Percentiles rank a stretch among this genome's conserved stretches.
Evolutionary conservation across 129 eudicot species (phyloP).

Genomic region (Escallonia rubra): DNA sequence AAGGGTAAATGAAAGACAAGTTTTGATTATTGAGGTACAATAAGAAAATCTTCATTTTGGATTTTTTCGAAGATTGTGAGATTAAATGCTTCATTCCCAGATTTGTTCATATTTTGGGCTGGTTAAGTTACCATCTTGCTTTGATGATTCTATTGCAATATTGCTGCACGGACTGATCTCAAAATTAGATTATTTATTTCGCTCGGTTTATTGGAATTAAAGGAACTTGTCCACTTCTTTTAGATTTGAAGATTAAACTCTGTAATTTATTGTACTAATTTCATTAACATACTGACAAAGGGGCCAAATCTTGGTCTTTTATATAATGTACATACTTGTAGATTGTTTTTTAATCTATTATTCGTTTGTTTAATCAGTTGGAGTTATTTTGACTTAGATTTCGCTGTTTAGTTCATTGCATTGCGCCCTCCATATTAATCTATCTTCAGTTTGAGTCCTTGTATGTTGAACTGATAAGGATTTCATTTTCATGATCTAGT

Average conservation of each 20-base stretch:
- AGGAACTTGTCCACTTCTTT: not conserved
- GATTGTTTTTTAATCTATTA: not conserved
- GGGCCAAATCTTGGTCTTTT: conserved; percentile 3
- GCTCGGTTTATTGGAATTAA: too few relatives aligned
- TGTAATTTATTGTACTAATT: not conserved
- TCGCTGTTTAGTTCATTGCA: not conserved
- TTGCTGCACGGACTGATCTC: too few relatives aligned
- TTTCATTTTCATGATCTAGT: conserved; percentile 8
- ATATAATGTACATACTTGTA: not conserved
- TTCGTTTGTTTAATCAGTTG: not conserved
- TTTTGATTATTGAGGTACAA: too few relatives aligned
- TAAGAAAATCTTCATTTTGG: too few relatives aligned
- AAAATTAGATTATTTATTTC: too few relatives aligned
- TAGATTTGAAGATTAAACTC: not conserved
- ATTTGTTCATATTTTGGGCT: too few relatives aligned
- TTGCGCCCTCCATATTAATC: not conserved
- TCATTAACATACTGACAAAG: not conserved
- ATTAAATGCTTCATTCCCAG: too few relatives aligned
- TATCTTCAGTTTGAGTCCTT: not conserved
- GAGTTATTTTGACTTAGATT: not conserved
- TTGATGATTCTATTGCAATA: too few relatives aligned
- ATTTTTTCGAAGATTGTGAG: too few relatives aligned
- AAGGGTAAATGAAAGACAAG: too few relatives aligned
- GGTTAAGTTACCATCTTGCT: too few relatives aligned
- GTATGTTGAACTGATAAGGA: conserved; percentile 5